A percentile compares a stretch with the other conserved stretches of the same genome.
phyloP scores from a whole-genome alignment of 164 flowering plant species.

The Buxus sempervirens region DNA sequence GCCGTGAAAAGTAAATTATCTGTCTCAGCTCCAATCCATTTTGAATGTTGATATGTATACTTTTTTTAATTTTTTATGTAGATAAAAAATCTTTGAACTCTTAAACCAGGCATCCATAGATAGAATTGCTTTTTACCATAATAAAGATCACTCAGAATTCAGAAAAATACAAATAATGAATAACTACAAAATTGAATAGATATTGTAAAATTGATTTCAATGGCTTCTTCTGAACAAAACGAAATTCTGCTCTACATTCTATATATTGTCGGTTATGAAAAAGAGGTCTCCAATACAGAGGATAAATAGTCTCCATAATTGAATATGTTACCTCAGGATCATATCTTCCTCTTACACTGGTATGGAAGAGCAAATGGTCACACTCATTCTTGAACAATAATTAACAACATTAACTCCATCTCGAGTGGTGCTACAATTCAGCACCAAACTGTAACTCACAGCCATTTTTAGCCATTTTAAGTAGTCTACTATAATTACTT shows the following conservation, averaged over 20 bases:
- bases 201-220: too few species aligned
- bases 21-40: slow-evolving; percentile 5
- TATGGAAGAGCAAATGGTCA: background rate
- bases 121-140: background rate
- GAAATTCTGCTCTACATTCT: too few species aligned
- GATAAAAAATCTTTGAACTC: background rate
- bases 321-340: too few species aligned
- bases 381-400: background rate
- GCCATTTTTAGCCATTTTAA: background rate
- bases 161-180: background rate
- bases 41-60: too few species aligned
- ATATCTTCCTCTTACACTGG: too few species aligned
- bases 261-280: too few species aligned
- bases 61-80: background rate
- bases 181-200: background rate
- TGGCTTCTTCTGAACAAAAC: background rate
- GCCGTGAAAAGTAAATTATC: slow-evolving; percentile 70
- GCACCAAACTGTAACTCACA: background rate
- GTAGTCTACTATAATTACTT: background rate
- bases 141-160: background rate
- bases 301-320: too few species aligned
- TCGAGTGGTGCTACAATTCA: too few species aligned
- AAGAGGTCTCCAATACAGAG: too few species aligned
- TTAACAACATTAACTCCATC: background rate
- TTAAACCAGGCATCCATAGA: background rate